phyloP scores from a whole-genome alignment of 2,329 filamentous ascomycete species.

The Diaporthe citrichinensis region DNA sequence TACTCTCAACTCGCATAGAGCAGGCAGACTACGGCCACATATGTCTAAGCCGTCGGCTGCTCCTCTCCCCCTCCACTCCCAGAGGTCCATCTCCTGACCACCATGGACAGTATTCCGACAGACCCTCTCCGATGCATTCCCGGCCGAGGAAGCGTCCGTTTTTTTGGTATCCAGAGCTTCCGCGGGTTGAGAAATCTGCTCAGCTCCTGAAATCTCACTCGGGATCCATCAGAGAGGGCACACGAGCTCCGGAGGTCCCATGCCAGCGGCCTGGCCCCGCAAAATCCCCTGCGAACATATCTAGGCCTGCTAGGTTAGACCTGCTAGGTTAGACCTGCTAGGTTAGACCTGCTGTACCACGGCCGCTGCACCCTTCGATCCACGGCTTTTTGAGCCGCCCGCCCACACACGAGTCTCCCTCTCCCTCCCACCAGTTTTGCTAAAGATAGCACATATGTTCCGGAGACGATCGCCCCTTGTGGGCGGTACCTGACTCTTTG shows the following conservation, averaged over 20 bases:
- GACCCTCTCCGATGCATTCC: conserved; percentile 5
- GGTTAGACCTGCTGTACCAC: not conserved
- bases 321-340: not conserved
- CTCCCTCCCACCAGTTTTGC: not conserved
- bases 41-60: conserved; percentile 7
- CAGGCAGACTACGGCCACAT: conserved; percentile 3
- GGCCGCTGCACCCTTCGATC: conserved; percentile 15
- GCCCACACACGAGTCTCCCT: not conserved
- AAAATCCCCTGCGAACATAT: not conserved
- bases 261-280: conserved; percentile 28
- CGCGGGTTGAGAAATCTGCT: not conserved
- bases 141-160: not conserved
- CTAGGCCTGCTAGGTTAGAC: not conserved
- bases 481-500: conserved; percentile 11
- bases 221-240: conserved; percentile 26
- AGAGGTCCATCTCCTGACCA: conserved; percentile 1
- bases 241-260: conserved; percentile 16
- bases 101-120: not conserved
- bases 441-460: conserved; percentile 22
- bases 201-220: conserved; percentile 34
- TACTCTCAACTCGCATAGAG: conserved; percentile 13
- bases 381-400: conserved; percentile 16
- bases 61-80: too few relatives aligned
- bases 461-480: conserved; percentile 3
- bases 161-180: not conserved